phyloP scores from a whole-genome alignment of 768 basidiomycete genomes.

The Termitomyces sp. region DNA sequence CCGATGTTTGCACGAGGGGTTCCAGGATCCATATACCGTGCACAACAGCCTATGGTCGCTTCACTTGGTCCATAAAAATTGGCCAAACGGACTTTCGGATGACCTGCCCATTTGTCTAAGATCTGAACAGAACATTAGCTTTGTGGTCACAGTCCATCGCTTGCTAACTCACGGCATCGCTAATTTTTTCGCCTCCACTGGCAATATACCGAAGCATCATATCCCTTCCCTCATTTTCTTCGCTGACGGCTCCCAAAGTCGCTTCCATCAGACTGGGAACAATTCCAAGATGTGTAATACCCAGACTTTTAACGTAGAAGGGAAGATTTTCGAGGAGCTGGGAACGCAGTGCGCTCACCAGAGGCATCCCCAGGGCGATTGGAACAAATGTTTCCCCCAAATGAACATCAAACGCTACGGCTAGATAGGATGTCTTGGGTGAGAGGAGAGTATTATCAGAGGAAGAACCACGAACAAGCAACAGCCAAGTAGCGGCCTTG shows the following conservation, averaged over 20 bases:
- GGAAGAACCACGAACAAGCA: conserved; percentile 22
- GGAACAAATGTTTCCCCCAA: conserved; percentile 39
- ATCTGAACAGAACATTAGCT: conserved; percentile 18
- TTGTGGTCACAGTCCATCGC: not conserved
- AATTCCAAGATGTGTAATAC: conserved; percentile 46
- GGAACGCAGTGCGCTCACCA: conserved; percentile 39
- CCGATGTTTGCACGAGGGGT: conserved; percentile 43
- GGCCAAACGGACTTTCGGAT: conserved; percentile 38
- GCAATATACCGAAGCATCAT: conserved; percentile 39
- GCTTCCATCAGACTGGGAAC: conserved; percentile 53
- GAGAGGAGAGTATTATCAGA: not conserved
- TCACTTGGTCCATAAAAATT: conserved; percentile 55
- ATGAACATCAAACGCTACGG: conserved; percentile 52
- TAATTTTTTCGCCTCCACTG: conserved; percentile 52
- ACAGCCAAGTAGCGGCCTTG: conserved; percentile 40
- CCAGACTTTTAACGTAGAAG: conserved; percentile 29
- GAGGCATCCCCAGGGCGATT: conserved; percentile 39
- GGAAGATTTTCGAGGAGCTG: conserved; percentile 40
- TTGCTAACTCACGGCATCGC: conserved; percentile 32
- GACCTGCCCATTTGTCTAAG: conserved; percentile 45
- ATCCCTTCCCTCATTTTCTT: conserved; percentile 16
- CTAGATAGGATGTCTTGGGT: conserved; percentile 19
- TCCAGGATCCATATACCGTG: conserved; percentile 35
- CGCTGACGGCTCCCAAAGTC: conserved; percentile 32
- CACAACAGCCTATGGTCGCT: conserved; percentile 49